These are phyloP conservation scores for Yamadazyma sp. DNA, from an alignment of 1,139 yeast genomes.

Conservation along the genomic window DNA sequence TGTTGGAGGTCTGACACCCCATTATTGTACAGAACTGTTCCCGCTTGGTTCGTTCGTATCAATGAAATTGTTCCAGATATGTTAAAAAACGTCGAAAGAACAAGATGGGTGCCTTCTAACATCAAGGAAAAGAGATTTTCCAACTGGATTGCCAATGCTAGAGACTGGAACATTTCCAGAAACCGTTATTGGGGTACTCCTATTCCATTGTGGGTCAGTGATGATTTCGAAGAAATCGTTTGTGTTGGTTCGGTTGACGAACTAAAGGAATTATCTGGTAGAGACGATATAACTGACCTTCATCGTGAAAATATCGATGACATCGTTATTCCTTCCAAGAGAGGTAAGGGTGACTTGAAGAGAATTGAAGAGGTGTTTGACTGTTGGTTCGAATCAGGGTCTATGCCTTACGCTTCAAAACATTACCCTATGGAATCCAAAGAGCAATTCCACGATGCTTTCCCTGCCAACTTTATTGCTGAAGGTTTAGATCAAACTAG, in stretches of 20 bases:
- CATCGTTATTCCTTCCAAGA: constrained; percentile 89
- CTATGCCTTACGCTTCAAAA: constrained; percentile 97
- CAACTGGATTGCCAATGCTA: constrained; percentile 97
- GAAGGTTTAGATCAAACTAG: constrained; percentile 99
- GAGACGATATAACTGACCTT: constrained; percentile 75
- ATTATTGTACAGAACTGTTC: constrained; percentile 90
- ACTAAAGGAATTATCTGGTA: constrained; percentile 81
- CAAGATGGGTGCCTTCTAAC: constrained; percentile 91
- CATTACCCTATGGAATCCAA: constrained; percentile 94
- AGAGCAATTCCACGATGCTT: constrained; percentile 70
- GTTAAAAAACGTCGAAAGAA: constrained; percentile 79
- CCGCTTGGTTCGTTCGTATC: constrained; percentile 97
- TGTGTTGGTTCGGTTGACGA: constrained; percentile 92
- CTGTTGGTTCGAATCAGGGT: constrained; percentile 99
- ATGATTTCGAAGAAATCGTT: constrained; percentile 87
- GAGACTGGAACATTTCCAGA: constrained; percentile 98
- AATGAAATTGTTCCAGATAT: constrained; percentile 84
- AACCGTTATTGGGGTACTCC: constrained; percentile 99
- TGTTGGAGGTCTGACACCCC: constrained; percentile 99
- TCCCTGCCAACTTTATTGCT: constrained; percentile 96
- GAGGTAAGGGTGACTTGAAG: constrained; percentile 82
- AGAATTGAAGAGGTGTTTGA: constrained; percentile 98
- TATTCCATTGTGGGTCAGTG: constrained; percentile 95
- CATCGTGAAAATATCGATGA: constrained; percentile 93
- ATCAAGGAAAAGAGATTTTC: constrained; percentile 94